These are phyloP conservation scores for Phaeotremella fagi DNA, from an alignment of 768 basidiomycete genomes.

Conservation along the genomic window DNA sequence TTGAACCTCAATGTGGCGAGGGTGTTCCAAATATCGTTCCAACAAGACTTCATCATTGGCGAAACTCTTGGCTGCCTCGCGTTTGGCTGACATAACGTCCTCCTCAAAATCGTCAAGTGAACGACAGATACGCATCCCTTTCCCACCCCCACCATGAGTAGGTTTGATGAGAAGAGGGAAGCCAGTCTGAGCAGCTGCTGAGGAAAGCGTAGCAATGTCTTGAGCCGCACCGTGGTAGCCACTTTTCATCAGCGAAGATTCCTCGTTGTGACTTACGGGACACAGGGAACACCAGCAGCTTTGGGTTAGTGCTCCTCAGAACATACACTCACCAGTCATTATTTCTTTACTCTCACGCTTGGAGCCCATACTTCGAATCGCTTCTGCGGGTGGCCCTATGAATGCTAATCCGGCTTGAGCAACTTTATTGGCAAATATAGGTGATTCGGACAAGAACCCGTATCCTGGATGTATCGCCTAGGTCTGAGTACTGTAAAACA, in stretches of 20 bases:
- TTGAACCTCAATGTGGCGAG: conserved; percentile 90
- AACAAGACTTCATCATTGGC: conserved; percentile 80
- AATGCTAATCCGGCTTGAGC: conserved; percentile 77
- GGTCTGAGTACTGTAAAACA: conserved; percentile 4
- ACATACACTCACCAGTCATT: conserved; percentile 62
- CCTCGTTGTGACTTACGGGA: conserved; percentile 53
- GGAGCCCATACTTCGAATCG: conserved; percentile 90
- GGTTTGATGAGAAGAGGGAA: conserved; percentile 94
- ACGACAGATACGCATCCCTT: conserved; percentile 83
- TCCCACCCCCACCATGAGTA: conserved; percentile 92
- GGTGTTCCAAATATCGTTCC: conserved; percentile 80
- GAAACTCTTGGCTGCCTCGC: conserved; percentile 82
- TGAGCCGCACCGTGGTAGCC: conserved; percentile 87
- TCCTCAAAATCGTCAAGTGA: conserved; percentile 68
- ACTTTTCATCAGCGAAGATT: conserved; percentile 3
- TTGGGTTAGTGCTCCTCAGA: conserved; percentile 15
- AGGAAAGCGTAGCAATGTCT: conserved; percentile 63
- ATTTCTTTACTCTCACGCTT: conserved; percentile 98
- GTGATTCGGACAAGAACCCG: conserved; percentile 89
- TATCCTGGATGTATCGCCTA: conserved; percentile 93
- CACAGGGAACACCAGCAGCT: conserved; percentile 87
- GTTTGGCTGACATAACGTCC: conserved; percentile 76
- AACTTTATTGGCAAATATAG: conserved; percentile 68
- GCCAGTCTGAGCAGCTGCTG: conserved; percentile 69
- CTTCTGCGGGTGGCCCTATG: conserved; percentile 81